Evolutionary conservation across 75 land plant genomes (phyloP), one percentile per base, ranked within the genome.

Genomic region (Pseudotsuga menziesii): DNA sequence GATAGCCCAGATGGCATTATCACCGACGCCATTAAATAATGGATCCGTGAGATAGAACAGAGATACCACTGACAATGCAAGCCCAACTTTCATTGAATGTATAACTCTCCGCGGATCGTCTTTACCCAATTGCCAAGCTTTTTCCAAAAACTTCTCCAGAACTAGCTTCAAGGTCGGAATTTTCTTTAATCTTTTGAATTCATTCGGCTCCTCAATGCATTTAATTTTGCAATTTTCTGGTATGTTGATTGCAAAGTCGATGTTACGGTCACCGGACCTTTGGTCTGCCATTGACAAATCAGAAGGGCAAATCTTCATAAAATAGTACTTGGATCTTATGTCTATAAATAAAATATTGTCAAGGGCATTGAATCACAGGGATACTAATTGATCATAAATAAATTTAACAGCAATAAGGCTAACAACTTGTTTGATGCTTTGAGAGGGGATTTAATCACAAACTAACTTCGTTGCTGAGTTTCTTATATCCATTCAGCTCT

Each of bases 1-100:
- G 62, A 87, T 79, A 0, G 89, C 89, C 89, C 89, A 87, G 76
- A 87, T 87, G 61, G 82, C 78, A 20, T 80, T 56, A 2, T 57
- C 75, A 1, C 89, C 88, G 12, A 85, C 67, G 14, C 79, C 72
- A 27, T 82, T 41, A 39, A 69, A 84, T 12, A 82, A 74, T 27
- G 86, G 83, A 1, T 59, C 77, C 25, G 81, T 14, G 55, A 78
- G 79, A 73, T 81, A 81, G 58, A 80, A 74, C 56, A 75, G 16
- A 36, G 89, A 85, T 56, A 81, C 79, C 4, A 87, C 29, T 35
- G 84, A 73, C 56, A 87, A 61, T 4, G 84, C 87, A 56, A 87
- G 64, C 0, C 87, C 89, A 9, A 85, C 89, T 29, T 87, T 87
- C 58, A 85, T 11, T 15, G 82, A 69, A 78, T 87, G 89, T 5